Evolutionary conservation across 805 yeast genomes (phyloP).

Genomic region (Starmerella bacillaris): DNA sequence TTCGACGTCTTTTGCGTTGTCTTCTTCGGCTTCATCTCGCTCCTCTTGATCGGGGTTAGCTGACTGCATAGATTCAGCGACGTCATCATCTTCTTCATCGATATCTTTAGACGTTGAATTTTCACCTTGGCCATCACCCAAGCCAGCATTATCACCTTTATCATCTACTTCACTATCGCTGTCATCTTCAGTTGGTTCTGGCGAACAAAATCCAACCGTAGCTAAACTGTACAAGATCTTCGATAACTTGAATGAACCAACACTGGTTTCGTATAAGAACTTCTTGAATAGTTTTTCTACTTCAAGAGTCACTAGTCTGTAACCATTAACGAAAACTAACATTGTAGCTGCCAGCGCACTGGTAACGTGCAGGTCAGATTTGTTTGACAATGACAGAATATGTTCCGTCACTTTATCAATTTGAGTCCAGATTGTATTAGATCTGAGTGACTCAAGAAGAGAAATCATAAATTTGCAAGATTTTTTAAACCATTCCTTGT

Average conservation of each 20-base stretch:
- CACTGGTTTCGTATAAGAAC: slow-evolving; percentile 38
- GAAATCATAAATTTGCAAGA: no score
- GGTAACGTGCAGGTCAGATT: slow-evolving; percentile 24
- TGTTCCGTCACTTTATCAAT: slow-evolving; percentile 22
- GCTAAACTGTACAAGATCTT: slow-evolving; percentile 42
- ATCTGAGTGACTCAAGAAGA: no score
- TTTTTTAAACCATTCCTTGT: no score
- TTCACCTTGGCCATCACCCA: slow-evolving; percentile 88
- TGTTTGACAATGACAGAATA: slow-evolving; percentile 17
- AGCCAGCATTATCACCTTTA: slow-evolving; percentile 70
- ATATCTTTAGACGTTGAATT: slow-evolving; percentile 55
- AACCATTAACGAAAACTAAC: slow-evolving; percentile 46
- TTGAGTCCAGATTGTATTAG: slow-evolving; percentile 22
- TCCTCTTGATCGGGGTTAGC: slow-evolving; percentile 46
- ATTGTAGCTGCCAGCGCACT: slow-evolving; percentile 28
- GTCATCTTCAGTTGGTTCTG: slow-evolving; percentile 52
- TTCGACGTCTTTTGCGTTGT: slow-evolving; percentile 82
- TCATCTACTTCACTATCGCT: slow-evolving; percentile 36
- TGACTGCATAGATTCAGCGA: slow-evolving; percentile 53
- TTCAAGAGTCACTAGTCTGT: slow-evolving; percentile 30
- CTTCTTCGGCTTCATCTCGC: slow-evolving; percentile 31
- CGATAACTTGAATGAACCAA: slow-evolving; percentile 44
- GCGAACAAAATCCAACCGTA: slow-evolving; percentile 79
- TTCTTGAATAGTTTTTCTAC: slow-evolving; percentile 30
- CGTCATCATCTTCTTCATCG: slow-evolving; percentile 79